phyloP scores from a whole-genome alignment of 352 stramenopile species.

The Hyaloperonospora arabidopsidis region DNA sequence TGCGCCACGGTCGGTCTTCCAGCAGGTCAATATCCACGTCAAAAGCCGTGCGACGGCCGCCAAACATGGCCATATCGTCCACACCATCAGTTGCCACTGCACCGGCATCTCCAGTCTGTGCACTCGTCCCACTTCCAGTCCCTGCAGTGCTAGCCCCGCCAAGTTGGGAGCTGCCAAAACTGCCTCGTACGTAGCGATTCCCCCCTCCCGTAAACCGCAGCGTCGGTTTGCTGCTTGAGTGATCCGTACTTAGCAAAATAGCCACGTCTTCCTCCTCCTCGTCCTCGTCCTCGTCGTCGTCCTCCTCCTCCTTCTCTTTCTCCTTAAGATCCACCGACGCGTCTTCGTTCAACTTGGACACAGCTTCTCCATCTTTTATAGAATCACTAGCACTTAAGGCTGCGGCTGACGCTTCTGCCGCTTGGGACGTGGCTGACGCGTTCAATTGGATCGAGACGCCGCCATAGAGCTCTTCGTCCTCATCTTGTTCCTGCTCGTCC shows the following conservation, averaged over 20 bases:
- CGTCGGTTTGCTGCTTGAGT: slow-evolving; percentile 55
- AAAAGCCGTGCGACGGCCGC: slow-evolving; percentile 83
- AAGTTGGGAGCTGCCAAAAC: slow-evolving; percentile 39
- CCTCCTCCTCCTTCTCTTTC: slow-evolving; percentile 64
- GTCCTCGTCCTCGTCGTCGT: slow-evolving; percentile 73
- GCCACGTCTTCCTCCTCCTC: slow-evolving; percentile 47
- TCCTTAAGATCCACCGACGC: slow-evolving; percentile 58
- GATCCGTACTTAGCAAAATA: slow-evolving; percentile 67
- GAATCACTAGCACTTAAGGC: background rate
- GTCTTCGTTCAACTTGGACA: slow-evolving; percentile 9
- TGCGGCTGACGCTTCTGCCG: slow-evolving; percentile 12
- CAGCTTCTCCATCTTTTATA: background rate
- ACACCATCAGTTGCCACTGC: slow-evolving; percentile 25
- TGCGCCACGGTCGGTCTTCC: slow-evolving; percentile 87
- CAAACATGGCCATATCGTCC: slow-evolving; percentile 71
- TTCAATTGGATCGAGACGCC: slow-evolving; percentile 69
- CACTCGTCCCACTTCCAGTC: slow-evolving; percentile 1
- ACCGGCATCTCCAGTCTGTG: slow-evolving; percentile 16
- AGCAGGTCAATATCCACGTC: slow-evolving; percentile 89
- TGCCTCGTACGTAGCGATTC: slow-evolving; percentile 71
- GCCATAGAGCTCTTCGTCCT: slow-evolving; percentile 74
- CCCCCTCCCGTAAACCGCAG: slow-evolving; percentile 67
- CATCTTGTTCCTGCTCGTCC: slow-evolving; percentile 43
- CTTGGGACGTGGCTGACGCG: slow-evolving; percentile 26
- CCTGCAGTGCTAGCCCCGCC: slow-evolving; percentile 15